Evolutionary conservation across 768 basidiomycete species (phyloP).

Genomic region (Lactarius indigo): DNA sequence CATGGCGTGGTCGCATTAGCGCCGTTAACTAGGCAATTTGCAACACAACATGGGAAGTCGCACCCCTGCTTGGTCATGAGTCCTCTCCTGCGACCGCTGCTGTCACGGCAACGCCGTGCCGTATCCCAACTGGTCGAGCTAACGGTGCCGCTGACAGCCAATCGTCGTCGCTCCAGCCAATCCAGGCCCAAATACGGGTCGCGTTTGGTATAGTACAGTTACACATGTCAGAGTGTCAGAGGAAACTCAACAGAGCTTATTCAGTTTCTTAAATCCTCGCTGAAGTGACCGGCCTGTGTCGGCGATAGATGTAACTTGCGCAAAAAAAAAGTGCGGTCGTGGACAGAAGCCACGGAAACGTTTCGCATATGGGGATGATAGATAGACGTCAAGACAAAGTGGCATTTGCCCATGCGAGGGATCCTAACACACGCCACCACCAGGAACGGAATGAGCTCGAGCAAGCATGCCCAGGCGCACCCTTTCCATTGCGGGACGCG

Average conservation of each 20-base stretch:
- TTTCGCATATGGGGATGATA: neutral
- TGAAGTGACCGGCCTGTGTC: neutral
- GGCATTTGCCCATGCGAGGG: neutral
- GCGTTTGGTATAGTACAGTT: neutral
- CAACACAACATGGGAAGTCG: neutral
- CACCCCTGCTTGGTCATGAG: neutral
- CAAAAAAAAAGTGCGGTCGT: neutral
- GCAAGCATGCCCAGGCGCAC: neutral
- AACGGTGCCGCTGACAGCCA: neutral
- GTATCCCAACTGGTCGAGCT: neutral
- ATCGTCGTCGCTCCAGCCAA: neutral
- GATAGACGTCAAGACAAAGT: neutral
- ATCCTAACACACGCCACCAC: neutral
- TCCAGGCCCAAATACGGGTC: neutral
- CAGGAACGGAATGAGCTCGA: neutral
- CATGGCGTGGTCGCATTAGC: neutral
- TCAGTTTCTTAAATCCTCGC: neutral
- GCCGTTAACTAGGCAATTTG: neutral
- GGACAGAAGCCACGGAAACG: neutral
- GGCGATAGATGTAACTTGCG: neutral
- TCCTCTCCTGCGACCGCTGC: neutral
- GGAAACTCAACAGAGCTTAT: neutral
- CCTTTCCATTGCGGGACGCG: neutral
- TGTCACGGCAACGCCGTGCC: neutral
- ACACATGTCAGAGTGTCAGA: neutral